Conservation (phyloP, 2,329 filamentous ascomycete species). For the Tolypocladium ophioglossoides region DNA sequence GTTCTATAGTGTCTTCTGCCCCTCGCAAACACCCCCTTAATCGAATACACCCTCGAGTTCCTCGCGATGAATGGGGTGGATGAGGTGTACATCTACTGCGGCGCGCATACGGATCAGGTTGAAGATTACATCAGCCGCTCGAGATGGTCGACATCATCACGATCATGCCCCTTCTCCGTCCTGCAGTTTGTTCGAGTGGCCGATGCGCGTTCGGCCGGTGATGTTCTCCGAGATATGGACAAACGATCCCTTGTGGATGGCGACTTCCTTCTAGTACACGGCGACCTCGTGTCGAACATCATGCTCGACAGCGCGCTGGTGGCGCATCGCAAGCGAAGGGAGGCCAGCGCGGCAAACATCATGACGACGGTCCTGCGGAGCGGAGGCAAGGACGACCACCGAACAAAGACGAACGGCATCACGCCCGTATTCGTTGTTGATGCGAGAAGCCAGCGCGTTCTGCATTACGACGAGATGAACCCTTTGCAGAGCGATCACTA, state of each 20-base stretch:
- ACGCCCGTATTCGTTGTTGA: conserved; percentile 83
- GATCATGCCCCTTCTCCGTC: conserved; percentile 57
- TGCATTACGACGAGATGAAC: conserved; percentile 90
- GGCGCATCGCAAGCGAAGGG: conserved; percentile 68
- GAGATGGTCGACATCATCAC: conserved; percentile 51
- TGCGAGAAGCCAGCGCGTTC: conserved; percentile 63
- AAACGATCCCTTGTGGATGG: conserved; percentile 73
- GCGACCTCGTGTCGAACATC: conserved; percentile 85
- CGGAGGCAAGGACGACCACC: conserved; percentile 57
- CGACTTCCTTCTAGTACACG: conserved; percentile 88
- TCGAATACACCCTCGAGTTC: conserved; percentile 96
- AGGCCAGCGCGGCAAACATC: conserved; percentile 84
- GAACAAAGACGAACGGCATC: conserved; percentile 65
- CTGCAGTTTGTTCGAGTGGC: conserved; percentile 77
- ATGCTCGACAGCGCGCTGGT: conserved; percentile 70
- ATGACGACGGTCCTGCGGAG: conserved; percentile 92
- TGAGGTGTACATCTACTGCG: conserved; percentile 86
- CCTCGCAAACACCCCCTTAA: conserved; percentile 84
- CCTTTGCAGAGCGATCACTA: conserved; percentile 55
- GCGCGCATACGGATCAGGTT: conserved; percentile 75
- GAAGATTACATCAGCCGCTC: conserved; percentile 79
- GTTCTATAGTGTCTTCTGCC: conserved; percentile 72
- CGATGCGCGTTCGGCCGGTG: conserved; percentile 77
- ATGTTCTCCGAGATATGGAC: conserved; percentile 90
- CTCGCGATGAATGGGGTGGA: conserved; percentile 92